phyloP scores from a whole-genome alignment of 1,284 basidiomycete species.

The Ceratobasidium theobromae region DNA sequence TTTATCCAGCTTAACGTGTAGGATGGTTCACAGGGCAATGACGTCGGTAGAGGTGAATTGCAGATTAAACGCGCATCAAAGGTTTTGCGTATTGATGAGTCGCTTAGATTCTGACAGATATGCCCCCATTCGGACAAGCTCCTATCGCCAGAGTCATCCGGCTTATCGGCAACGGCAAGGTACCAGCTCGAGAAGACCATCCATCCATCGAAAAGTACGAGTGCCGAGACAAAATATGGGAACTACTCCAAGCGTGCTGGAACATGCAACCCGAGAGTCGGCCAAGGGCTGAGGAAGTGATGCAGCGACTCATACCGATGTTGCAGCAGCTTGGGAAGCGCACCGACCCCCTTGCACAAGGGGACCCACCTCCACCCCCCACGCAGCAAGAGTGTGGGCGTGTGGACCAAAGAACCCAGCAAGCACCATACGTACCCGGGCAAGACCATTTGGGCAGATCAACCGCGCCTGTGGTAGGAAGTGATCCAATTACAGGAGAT shows the following conservation, averaged over 20 bases:
- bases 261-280: neutral
- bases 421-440: too few species aligned
- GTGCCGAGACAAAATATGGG: slow-evolving; percentile 6
- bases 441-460: too few species aligned
- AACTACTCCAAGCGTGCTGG: slow-evolving; percentile 23
- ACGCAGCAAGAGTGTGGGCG: too few species aligned
- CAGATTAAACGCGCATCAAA: neutral
- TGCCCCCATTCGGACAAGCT: slow-evolving; percentile 11
- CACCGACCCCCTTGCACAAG: neutral
- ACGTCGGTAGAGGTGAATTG: slow-evolving; percentile 7
- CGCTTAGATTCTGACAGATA: slow-evolving; percentile 18
- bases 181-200: slow-evolving; percentile 5
- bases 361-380: neutral
- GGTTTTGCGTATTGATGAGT: neutral
- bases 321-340: neutral
- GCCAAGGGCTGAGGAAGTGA: neutral
- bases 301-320: neutral
- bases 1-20: neutral
- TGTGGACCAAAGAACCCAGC: too few species aligned
- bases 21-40: slow-evolving; percentile 12
- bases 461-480: too few species aligned
- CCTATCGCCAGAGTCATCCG: neutral
- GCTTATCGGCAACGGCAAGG: neutral
- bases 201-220: slow-evolving; percentile 15
- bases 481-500: too few species aligned